phyloP scores from a whole-genome alignment of 2,329 filamentous ascomycete species.

The Pleurostoma richardsiae region DNA sequence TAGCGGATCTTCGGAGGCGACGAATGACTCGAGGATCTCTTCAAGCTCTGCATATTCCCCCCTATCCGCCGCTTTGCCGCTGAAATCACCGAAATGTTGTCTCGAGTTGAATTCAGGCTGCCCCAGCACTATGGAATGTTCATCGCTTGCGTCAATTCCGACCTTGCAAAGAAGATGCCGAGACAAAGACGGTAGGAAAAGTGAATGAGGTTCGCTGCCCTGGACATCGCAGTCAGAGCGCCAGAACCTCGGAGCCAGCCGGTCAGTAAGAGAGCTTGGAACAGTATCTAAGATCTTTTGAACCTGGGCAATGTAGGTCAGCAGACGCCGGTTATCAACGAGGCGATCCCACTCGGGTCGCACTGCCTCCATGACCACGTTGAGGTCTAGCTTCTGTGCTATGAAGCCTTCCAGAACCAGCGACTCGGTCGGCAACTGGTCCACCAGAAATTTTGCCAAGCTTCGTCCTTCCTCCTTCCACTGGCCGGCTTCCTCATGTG shows the following conservation, averaged over 20 bases:
- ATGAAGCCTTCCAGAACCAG: not conserved
- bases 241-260: not conserved
- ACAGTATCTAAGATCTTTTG: too few species aligned
- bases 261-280: too few species aligned
- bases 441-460: not conserved
- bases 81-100: too few species aligned
- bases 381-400: not conserved
- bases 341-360: not conserved
- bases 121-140: not conserved
- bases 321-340: not conserved
- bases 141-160: not conserved
- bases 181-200: not conserved
- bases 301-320: not conserved
- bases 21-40: not conserved
- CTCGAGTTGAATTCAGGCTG: not conserved
- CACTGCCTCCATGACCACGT: not conserved
- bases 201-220: not conserved
- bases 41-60: not conserved
- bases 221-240: not conserved
- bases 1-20: not conserved
- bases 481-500: too few species aligned
- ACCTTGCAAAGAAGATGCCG: not conserved
- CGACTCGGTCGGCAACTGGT: not conserved
- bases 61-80: not conserved
- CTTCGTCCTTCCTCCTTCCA: not conserved